A percentile compares a stretch with the other conserved stretches of the same genome.
Evolutionary conservation across 192 early-diverging fungal genomes (phyloP).

Genomic region (Glomus cerebriforme): DNA sequence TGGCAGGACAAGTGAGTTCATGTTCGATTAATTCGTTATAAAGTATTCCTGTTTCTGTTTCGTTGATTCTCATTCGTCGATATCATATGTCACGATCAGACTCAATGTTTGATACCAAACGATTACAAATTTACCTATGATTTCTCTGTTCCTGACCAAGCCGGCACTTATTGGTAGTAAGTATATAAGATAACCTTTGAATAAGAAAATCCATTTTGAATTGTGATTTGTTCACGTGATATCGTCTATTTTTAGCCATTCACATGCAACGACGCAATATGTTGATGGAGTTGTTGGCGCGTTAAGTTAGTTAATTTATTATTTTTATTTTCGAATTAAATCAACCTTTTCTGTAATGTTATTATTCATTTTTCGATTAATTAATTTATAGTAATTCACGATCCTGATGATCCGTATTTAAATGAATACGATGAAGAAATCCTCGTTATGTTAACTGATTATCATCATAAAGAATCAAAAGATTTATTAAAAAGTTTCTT

Average conservation of each 20-base stretch:
- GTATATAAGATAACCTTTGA: neutral
- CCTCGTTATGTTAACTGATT: slow-evolving; percentile 63
- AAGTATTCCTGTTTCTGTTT: no score
- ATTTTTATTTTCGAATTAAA: no score
- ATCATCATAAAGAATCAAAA: slow-evolving; percentile 9
- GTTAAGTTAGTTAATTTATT: slow-evolving; percentile 37
- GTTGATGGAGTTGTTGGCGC: slow-evolving; percentile 77
- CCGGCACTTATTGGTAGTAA: slow-evolving; percentile 77
- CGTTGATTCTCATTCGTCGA: no score
- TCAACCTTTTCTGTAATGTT: no score
- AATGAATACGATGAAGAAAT: slow-evolving; percentile 68
- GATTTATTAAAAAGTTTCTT: neutral
- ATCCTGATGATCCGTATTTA: slow-evolving; percentile 56
- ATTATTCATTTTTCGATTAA: no score
- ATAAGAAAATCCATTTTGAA: no score
- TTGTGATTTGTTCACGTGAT: no score
- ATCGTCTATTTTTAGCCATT: slow-evolving; percentile 49
- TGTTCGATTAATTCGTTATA: no score
- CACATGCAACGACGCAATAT: slow-evolving; percentile 73
- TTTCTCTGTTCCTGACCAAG: slow-evolving; percentile 58
- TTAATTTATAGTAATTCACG: slow-evolving; percentile 50
- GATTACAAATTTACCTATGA: slow-evolving; percentile 70
- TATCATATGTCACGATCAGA: no score
- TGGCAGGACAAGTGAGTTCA: no score
- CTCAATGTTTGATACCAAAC: slow-evolving; percentile 55